Base-by-base conservation (phyloP, 2,329 filamentous ascomycete species). In the Xylariomycetidae sp. region DNA sequence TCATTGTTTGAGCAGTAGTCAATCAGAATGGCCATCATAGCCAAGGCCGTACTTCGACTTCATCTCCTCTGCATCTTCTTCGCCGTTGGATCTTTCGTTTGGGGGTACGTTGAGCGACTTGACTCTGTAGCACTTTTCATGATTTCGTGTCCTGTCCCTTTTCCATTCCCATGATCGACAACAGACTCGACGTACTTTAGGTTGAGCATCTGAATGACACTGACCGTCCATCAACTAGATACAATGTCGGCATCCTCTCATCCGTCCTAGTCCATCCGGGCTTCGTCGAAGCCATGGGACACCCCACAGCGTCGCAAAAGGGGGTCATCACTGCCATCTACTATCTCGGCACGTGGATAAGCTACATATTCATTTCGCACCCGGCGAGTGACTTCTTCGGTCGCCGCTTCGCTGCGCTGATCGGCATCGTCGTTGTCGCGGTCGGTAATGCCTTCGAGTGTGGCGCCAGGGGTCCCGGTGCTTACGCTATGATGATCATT, bases 221-320 rank as follows among this genome's bases (percentile, higher is more conserved):
- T n/a, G n/a, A n/a, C n/a, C n/a, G n/a, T n/a, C n/a, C n/a, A n/a
- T n/a, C n/a, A 3, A n/a, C 15, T 27, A 72, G 69, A 11, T 77
- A 78, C 52, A 75, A 77, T 48, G 67, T 79, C 44, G 74, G 74
- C 33, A 63, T 79, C 27, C 59, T 77, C 13, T 70, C 71, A 2
- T 72, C 72, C 1, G 61, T 79, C 23, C 70, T 76, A 33, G 70
- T 75, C 5, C 68, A 76, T 45, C 67, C 67, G 0, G 74, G 74
- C 13, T 79, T 74, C 57, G 56, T 58, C n/a, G 51, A 60, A 13
- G 57, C 66, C 6, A 61, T 76, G 9, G 53, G 64, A 31, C 46
- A 66, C 16, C 70, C 65, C 5, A 59, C 56, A 2, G 62, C 71
- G 2, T 54, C 63, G 5, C 59, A 61, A 30, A 73, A 61, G 31